Evolutionary conservation across 106 monocot genomes (phyloP).

Genomic region (Dendrobium catenatum): DNA sequence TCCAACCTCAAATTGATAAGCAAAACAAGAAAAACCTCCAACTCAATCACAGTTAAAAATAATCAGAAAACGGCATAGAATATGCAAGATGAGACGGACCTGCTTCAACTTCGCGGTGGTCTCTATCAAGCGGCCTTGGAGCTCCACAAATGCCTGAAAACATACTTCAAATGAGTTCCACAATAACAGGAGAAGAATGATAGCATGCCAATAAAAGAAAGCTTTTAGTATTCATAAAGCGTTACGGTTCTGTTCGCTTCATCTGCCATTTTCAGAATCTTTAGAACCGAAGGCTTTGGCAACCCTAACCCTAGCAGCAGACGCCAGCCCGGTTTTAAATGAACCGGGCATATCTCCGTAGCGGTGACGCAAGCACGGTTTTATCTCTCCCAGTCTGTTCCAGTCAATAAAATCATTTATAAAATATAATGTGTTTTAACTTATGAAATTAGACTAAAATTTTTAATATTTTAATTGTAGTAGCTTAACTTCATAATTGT

Average conservation of each 20-base stretch:
- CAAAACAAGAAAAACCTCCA: neutral
- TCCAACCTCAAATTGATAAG: neutral
- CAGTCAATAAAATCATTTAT: too few relatives aligned
- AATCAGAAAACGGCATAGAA: neutral
- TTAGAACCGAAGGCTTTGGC: neutral
- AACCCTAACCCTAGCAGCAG: neutral
- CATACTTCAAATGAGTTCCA: neutral
- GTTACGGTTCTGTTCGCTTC: slow-evolving; percentile 53
- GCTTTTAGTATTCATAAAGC: neutral
- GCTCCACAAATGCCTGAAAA: slow-evolving; percentile 72
- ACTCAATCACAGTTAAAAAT: neutral
- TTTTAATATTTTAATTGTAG: too few relatives aligned
- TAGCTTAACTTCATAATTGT: too few relatives aligned
- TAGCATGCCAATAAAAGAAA: neutral
- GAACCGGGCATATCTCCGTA: too few relatives aligned
- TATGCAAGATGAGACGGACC: slow-evolving; percentile 21
- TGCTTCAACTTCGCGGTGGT: slow-evolving; percentile 75
- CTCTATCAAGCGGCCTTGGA: slow-evolving; percentile 84
- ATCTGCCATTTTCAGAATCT: slow-evolving; percentile 42
- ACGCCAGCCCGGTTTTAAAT: too few relatives aligned
- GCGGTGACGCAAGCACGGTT: too few relatives aligned
- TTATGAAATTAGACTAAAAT: too few relatives aligned
- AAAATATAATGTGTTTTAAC: too few relatives aligned
- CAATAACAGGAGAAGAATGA: neutral
- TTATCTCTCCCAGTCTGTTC: too few relatives aligned